These are phyloP conservation scores for Saturnispora sekii DNA, from an alignment of 805 yeast species.

Conservation along the genomic window DNA sequence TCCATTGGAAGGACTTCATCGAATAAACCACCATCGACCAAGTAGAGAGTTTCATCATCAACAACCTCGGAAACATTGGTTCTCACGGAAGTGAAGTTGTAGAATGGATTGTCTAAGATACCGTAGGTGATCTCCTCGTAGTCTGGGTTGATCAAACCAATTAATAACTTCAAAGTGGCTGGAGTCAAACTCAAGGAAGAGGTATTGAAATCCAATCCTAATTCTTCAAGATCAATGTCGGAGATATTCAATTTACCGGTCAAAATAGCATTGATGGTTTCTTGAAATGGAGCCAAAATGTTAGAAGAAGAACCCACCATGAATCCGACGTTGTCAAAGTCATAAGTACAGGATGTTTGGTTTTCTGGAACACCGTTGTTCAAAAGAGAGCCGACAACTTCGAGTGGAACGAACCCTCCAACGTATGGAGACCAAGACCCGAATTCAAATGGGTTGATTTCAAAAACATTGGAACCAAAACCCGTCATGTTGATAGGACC, in stretches of 20 bases:
- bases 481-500: slow-evolving; percentile 39
- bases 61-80: slow-evolving; percentile 20
- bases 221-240: slow-evolving; percentile 4
- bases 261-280: slow-evolving; percentile 10
- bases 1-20: slow-evolving; percentile 53
- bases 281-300: slow-evolving; percentile 33
- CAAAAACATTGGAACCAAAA: slow-evolving; percentile 49
- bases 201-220: slow-evolving; percentile 17
- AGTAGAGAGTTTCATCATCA: slow-evolving; percentile 12
- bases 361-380: slow-evolving; percentile 43
- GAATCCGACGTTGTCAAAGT: slow-evolving; percentile 72
- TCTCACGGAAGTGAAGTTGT: slow-evolving; percentile 23
- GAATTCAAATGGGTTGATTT: slow-evolving; percentile 56
- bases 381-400: slow-evolving; percentile 58
- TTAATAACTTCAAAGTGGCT: slow-evolving; percentile 10
- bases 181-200: slow-evolving; percentile 10
- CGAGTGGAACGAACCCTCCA: slow-evolving; percentile 50
- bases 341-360: slow-evolving; percentile 40
- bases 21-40: slow-evolving; percentile 28
- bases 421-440: slow-evolving; percentile 80
- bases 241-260: slow-evolving; percentile 9
- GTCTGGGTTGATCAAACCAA: slow-evolving; percentile 34
- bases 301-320: slow-evolving; percentile 71
- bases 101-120: slow-evolving; percentile 37
- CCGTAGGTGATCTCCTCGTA: slow-evolving; percentile 35